phyloP scores from a whole-genome alignment of 768 basidiomycete genomes.

The Trametes cubensis region DNA sequence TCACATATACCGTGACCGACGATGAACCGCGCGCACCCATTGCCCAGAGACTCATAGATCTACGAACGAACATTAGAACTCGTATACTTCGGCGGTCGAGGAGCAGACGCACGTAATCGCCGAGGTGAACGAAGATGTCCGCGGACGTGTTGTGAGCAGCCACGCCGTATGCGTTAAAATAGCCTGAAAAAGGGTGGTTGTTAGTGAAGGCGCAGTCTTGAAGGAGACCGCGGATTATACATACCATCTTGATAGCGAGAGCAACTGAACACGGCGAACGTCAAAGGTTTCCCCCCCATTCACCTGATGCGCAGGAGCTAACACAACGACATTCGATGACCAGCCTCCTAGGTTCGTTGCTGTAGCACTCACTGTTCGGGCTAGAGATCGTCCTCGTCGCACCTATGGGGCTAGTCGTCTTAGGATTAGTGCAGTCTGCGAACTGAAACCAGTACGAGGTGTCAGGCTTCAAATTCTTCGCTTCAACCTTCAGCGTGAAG shows the following conservation, averaged over 20 bases:
- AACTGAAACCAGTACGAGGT: conserved; percentile 60
- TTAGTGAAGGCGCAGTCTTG: no score
- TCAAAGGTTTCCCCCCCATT: conserved; percentile 56
- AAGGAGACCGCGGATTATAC: no score
- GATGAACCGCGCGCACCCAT: conserved; percentile 24
- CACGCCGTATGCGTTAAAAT: conserved; percentile 63
- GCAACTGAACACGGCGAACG: conserved; percentile 62
- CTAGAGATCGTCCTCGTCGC: conserved; percentile 52
- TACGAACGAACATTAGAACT: conserved; percentile 21
- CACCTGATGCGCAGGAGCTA: conserved; percentile 49
- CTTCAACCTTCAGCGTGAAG: conserved; percentile 63
- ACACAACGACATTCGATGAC: not conserved
- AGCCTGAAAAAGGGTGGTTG: conserved; percentile 38
- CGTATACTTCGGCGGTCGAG: not conserved
- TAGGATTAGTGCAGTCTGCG: conserved; percentile 52
- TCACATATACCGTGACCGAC: not conserved
- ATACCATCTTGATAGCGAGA: conserved; percentile 54
- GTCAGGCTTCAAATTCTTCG: conserved; percentile 50
- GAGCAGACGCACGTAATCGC: conserved; percentile 53
- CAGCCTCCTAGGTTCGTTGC: not conserved
- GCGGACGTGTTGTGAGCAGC: conserved; percentile 55
- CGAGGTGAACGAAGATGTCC: conserved; percentile 59
- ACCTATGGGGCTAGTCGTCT: conserved; percentile 49
- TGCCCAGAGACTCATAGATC: conserved; percentile 53
- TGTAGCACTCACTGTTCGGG: conserved; percentile 44